Evolutionary conservation across 768 basidiomycete genomes (phyloP).

Genomic region (Rhizopogon vesiculosus): DNA sequence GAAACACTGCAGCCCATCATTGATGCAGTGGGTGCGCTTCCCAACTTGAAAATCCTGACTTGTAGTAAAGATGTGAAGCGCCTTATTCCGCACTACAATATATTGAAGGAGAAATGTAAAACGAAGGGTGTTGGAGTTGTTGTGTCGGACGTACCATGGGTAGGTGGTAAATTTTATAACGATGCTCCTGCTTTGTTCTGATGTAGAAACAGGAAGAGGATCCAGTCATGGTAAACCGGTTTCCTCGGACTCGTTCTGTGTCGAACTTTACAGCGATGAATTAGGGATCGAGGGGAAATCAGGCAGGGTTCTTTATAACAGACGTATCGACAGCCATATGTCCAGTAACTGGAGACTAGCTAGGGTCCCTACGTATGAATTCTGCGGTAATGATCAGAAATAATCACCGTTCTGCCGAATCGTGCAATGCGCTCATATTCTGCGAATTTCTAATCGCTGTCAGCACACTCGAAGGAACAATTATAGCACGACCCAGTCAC

Average conservation of each 20-base stretch:
- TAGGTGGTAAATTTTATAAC: conserved; percentile 20
- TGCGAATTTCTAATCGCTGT: too few relatives aligned
- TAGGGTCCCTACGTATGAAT: too few relatives aligned
- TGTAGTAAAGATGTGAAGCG: conserved; percentile 23
- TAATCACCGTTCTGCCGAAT: too few relatives aligned
- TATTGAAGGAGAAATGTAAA: conserved; percentile 24
- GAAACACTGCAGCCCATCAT: conserved; percentile 25
- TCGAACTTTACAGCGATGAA: conserved; percentile 27
- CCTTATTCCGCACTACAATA: conserved; percentile 16
- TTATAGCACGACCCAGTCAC: not conserved
- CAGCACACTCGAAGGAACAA: not conserved
- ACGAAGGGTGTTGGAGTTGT: conserved; percentile 24
- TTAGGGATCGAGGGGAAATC: too few relatives aligned
- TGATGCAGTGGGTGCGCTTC: conserved; percentile 26
- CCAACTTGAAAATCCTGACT: conserved; percentile 31
- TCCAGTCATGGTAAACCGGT: conserved; percentile 25
- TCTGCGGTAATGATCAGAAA: too few relatives aligned
- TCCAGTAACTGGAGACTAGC: too few relatives aligned
- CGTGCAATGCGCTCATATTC: too few relatives aligned
- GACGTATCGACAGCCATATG: too few relatives aligned
- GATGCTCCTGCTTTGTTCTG: not conserved
- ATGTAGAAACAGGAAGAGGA: conserved; percentile 30
- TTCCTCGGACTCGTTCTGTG: conserved; percentile 32
- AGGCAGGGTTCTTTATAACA: too few relatives aligned
- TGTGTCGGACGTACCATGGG: conserved; percentile 26